Evolutionary conservation across 2,329 filamentous ascomycete species (phyloP).

Genomic region (Penicillium sp.): DNA sequence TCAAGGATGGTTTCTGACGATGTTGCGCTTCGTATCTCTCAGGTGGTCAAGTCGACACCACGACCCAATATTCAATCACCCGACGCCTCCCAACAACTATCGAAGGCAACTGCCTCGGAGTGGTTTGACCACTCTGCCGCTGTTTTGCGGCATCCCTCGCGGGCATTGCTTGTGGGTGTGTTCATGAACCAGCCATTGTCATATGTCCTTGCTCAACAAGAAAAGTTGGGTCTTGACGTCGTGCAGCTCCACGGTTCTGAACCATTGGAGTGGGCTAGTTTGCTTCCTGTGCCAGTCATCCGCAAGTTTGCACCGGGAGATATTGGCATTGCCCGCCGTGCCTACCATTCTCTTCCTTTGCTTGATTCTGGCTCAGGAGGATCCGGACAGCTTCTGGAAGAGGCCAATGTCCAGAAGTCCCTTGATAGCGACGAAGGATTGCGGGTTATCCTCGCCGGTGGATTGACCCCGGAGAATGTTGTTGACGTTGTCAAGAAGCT

Average conservation of each 20-base stretch:
- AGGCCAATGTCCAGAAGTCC: constrained; percentile 65
- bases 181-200: constrained; percentile 88
- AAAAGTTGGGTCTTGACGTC: constrained; percentile 74
- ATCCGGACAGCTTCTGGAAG: constrained; percentile 75
- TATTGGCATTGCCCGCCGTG: constrained; percentile 68
- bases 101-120: constrained; percentile 49
- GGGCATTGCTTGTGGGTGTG: constrained; percentile 84
- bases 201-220: constrained; percentile 77
- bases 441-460: constrained; percentile 79
- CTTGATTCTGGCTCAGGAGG: constrained; percentile 84
- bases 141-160: constrained; percentile 52
- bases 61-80: constrained; percentile 24
- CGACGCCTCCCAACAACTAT: constrained; percentile 16
- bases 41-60: constrained; percentile 63
- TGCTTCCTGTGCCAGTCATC: constrained; percentile 92
- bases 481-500: constrained; percentile 63
- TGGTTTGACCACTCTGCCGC: constrained; percentile 66
- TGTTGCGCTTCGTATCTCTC: constrained; percentile 76
- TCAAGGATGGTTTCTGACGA: constrained; percentile 79
- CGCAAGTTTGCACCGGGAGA: constrained; percentile 78
- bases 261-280: constrained; percentile 82
- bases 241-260: constrained; percentile 93
- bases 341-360: constrained; percentile 79
- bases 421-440: constrained; percentile 70
- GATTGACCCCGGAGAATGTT: constrained; percentile 79